Conservation (phyloP, 768 basidiomycete species). For the Kwoniella europaea region DNA sequence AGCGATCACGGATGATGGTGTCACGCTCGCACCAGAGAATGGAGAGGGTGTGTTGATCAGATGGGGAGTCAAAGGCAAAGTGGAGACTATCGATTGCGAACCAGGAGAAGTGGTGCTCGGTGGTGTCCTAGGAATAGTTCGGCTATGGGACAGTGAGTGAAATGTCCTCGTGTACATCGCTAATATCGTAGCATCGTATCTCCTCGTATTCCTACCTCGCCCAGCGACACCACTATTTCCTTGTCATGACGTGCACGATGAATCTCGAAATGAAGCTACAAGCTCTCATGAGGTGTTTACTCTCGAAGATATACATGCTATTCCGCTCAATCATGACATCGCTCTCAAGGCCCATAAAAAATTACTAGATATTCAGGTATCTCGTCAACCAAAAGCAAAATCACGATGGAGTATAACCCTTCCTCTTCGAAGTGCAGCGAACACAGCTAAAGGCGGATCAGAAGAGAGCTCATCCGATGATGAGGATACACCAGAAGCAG, state of each 20-base stretch:
- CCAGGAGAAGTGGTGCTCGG: slow-evolving; percentile 40
- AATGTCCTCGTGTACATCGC: not conserved
- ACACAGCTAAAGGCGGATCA: not conserved
- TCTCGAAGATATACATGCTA: slow-evolving; percentile 45
- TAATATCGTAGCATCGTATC: slow-evolving; percentile 41
- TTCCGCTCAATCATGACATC: slow-evolving; percentile 38
- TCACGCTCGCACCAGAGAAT: slow-evolving; percentile 31
- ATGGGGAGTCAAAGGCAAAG: slow-evolving; percentile 47
- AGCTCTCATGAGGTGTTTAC: slow-evolving; percentile 40
- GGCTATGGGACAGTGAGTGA: slow-evolving; percentile 53
- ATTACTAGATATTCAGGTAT: slow-evolving; percentile 25
- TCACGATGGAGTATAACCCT: slow-evolving; percentile 24
- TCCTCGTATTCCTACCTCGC: slow-evolving; percentile 47
- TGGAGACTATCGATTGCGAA: slow-evolving; percentile 26
- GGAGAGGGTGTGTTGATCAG: slow-evolving; percentile 37
- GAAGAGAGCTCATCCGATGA: slow-evolving; percentile 1
- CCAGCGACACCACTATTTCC: slow-evolving; percentile 33
- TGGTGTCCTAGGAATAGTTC: slow-evolving; percentile 48
- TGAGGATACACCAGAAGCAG: slow-evolving; percentile 31
- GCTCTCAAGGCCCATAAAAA: slow-evolving; percentile 25
- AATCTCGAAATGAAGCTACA: slow-evolving; percentile 24
- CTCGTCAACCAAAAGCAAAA: slow-evolving; percentile 21
- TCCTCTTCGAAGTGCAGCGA: slow-evolving; percentile 1
- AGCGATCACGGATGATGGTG: slow-evolving; percentile 36
- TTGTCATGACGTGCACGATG: slow-evolving; percentile 23